Evolutionary conservation across 306 rosid genomes (phyloP).

Genomic region (Inga leiocalycina): DNA sequence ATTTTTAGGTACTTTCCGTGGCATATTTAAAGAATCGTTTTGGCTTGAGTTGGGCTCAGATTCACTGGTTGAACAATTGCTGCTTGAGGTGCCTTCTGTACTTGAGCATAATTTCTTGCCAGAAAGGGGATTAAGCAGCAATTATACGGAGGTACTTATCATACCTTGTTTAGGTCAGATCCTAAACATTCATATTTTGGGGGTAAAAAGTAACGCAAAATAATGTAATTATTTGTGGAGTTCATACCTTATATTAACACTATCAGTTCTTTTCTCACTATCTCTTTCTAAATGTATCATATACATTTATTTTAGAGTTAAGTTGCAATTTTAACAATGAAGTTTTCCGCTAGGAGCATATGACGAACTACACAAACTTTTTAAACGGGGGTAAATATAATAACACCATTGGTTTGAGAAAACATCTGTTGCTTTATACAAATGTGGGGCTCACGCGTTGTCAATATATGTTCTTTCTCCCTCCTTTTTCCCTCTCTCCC

Average conservation of each 20-base stretch:
- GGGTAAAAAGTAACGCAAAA: neutral
- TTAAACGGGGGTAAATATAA: too few relatives aligned
- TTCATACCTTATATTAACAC: neutral
- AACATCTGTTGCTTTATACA: too few relatives aligned
- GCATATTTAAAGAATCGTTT: slow-evolving; percentile 22
- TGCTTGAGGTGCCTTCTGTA: slow-evolving; percentile 14
- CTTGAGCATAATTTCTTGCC: slow-evolving; percentile 13
- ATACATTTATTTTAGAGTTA: neutral
- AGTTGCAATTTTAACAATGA: too few relatives aligned
- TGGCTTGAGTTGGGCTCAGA: slow-evolving; percentile 14
- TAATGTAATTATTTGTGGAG: neutral
- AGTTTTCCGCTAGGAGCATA: too few relatives aligned
- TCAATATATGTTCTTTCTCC: too few relatives aligned
- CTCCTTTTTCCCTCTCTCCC: too few relatives aligned
- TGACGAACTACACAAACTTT: too few relatives aligned
- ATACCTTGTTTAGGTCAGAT: slow-evolving; percentile 17
- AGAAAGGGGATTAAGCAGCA: slow-evolving; percentile 23
- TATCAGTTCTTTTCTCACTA: neutral
- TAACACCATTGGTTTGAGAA: too few relatives aligned
- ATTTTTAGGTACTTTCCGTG: slow-evolving; percentile 17
- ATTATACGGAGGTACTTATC: slow-evolving; percentile 3
- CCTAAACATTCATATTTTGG: neutral
- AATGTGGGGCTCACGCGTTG: too few relatives aligned
- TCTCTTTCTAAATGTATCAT: neutral
- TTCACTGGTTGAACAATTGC: slow-evolving; percentile 36